Evolutionary conservation across 1,139 yeast species (phyloP), one percentile per base, ranked within the genome.

Genomic region (Chernovozyma aurita): DNA sequence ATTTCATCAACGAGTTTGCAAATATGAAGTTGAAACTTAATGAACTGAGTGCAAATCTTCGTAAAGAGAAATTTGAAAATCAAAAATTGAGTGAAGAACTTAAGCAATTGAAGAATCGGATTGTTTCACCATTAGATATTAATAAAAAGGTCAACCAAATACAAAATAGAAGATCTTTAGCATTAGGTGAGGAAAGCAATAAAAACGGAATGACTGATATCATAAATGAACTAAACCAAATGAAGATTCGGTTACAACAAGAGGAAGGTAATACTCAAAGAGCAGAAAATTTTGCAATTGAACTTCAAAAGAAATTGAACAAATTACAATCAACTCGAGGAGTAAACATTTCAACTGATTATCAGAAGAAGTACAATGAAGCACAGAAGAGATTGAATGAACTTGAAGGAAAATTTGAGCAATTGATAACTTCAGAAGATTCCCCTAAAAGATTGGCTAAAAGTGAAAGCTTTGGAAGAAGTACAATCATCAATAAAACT

Each of bases 11-110:
- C 36, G 80, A 74, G 29, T 76, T 67, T 49, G 70, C 76, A 8
- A 61, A 59, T 31, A 59, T 78, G 49, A 77, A 74, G 43, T 53
- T 76, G 17, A 73, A 73, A 42, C 53, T 78, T 28, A 74, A 76
- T 42, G 82, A 78, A 41, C 70, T 65, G 29, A 66, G 69, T 39
- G 80, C 80, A 6, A 53, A 61, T 4, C 50, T 77, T 33, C 65
- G 78, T 31, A 71, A 65, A 33, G 80, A 77, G 43, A 64, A 66
- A 35, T 73, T 76, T 34, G 83, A 77, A 42, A 78, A 76, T 42
- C 60, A 57, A 51, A 73, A 74, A 44, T 53, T 81, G 30, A 57
- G 63, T n/a, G 80, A 81, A 35, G 86, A 82, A 42, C 48, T 81
- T 37, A 66, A 70, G 24, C 60, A 80, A 46, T 56, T 83, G 11